Percentiles rank a stretch among this genome's conserved stretches.
These are phyloP conservation scores for Rhizoclosmatium sp. DNA, from an alignment of 192 early-diverging fungal genomes.

Conservation along the genomic window DNA sequence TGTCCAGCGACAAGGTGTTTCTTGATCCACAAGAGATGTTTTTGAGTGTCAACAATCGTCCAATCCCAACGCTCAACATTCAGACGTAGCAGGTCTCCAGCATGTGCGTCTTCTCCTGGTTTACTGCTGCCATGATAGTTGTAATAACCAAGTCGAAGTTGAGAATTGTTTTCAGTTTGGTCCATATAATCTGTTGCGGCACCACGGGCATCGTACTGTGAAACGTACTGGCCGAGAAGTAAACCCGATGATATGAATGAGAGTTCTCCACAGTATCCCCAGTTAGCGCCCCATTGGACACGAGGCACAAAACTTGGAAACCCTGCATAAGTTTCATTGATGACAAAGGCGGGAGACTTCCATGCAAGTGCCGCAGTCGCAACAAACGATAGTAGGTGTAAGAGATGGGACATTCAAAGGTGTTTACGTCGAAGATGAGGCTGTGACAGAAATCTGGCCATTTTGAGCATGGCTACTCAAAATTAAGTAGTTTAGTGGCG, in stretches of 20 bases:
- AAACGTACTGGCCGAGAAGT: slow-evolving; percentile 1
- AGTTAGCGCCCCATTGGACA: neutral
- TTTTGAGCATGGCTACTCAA: no score
- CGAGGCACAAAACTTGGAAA: neutral
- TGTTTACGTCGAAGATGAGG: no score
- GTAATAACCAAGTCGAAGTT: neutral
- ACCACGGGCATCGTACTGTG: neutral
- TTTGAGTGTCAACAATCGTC: neutral
- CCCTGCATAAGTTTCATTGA: no score
- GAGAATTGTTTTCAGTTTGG: neutral
- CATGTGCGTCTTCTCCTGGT: neutral
- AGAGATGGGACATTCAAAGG: no score
- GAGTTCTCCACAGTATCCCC: neutral
- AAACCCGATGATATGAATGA: neutral
- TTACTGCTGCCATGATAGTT: neutral
- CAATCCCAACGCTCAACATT: neutral
- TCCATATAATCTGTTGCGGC: neutral
- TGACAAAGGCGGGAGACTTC: no score
- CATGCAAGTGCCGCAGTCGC: no score
- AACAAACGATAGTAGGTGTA: no score
- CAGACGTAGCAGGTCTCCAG: neutral
- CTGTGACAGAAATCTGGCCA: no score
- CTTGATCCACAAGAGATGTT: neutral
- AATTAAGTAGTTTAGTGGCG: no score
- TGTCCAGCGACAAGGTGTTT: neutral